phyloP scores from a whole-genome alignment of 108 stramenopile genomes.

The Aurantiochytrium sp. region DNA sequence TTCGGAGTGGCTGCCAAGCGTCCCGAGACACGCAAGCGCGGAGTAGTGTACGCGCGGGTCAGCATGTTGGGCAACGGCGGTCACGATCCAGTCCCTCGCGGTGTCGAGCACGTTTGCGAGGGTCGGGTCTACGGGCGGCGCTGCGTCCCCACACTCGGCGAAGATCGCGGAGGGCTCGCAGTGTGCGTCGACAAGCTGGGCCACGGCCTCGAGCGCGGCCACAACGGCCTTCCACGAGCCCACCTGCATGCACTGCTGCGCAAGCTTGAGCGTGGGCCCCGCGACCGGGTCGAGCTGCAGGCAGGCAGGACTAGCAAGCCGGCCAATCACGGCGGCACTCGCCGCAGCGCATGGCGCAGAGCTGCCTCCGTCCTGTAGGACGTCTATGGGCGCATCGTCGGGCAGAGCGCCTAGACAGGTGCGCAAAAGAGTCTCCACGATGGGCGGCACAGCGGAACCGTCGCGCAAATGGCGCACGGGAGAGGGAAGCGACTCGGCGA shows the following conservation, averaged over 20 bases:
- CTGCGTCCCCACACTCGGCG: background rate
- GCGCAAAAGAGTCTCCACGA: background rate
- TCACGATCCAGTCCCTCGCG: background rate
- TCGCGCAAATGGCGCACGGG: background rate
- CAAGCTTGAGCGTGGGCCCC: background rate
- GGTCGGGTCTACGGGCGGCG: background rate
- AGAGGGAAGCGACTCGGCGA: background rate
- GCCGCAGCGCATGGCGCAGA: background rate
- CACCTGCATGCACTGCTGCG: background rate
- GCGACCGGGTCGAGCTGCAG: background rate
- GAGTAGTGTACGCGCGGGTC: background rate
- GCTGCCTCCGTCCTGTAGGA: background rate
- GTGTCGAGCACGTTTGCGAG: background rate
- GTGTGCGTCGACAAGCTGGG: background rate
- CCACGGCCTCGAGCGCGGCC: background rate
- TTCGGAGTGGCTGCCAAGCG: background rate
- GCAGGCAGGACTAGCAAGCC: background rate
- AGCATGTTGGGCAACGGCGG: background rate
- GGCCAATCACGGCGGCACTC: background rate
- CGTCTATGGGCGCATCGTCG: background rate
- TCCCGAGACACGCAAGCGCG: background rate
- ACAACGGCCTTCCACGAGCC: background rate
- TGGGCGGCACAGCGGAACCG: background rate
- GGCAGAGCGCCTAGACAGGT: background rate
- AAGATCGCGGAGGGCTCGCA: background rate